phyloP scores from a whole-genome alignment of 371 early-diverging fungal species.

The Mortierella sp. region DNA sequence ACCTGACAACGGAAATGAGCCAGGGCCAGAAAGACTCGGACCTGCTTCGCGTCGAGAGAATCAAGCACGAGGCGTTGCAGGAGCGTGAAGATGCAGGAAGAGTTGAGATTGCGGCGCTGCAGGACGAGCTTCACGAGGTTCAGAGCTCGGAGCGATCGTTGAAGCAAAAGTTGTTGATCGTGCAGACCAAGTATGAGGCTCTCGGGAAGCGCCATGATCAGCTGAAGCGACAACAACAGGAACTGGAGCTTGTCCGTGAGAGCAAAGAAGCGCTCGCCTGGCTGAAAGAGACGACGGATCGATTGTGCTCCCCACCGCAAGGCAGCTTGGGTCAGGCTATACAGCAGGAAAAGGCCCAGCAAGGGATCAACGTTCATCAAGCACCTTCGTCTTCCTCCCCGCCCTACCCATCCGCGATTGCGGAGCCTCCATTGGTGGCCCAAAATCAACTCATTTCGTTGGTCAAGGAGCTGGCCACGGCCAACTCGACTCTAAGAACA shows the following conservation, averaged over 20 bases:
- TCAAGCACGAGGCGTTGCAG: slow-evolving; percentile 50
- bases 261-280: slow-evolving; percentile 48
- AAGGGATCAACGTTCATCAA: slow-evolving; percentile 22
- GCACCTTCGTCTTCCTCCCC: slow-evolving; percentile 34
- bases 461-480: slow-evolving; percentile 61
- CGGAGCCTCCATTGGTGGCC: slow-evolving; percentile 49
- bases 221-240: slow-evolving; percentile 37
- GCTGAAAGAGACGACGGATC: slow-evolving; percentile 48
- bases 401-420: slow-evolving; percentile 27
- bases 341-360: slow-evolving; percentile 34
- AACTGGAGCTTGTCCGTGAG: slow-evolving; percentile 44
- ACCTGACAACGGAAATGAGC: slow-evolving; percentile 34
- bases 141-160: slow-evolving; percentile 37
- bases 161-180: slow-evolving; percentile 35
- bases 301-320: slow-evolving; percentile 47
- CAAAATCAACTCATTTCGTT: slow-evolving; percentile 55
- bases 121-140: slow-evolving; percentile 44
- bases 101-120: slow-evolving; percentile 32
- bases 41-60: slow-evolving; percentile 41
- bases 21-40: slow-evolving; percentile 48
- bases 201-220: slow-evolving; percentile 39
- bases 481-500: slow-evolving; percentile 56
- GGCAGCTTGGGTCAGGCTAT: slow-evolving; percentile 40
- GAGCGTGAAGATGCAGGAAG: slow-evolving; percentile 48
- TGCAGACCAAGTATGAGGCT: slow-evolving; percentile 46